These are phyloP conservation scores for Cystofilobasidium capitatum DNA, from an alignment of 768 basidiomycete species.

Conservation along the genomic window DNA sequence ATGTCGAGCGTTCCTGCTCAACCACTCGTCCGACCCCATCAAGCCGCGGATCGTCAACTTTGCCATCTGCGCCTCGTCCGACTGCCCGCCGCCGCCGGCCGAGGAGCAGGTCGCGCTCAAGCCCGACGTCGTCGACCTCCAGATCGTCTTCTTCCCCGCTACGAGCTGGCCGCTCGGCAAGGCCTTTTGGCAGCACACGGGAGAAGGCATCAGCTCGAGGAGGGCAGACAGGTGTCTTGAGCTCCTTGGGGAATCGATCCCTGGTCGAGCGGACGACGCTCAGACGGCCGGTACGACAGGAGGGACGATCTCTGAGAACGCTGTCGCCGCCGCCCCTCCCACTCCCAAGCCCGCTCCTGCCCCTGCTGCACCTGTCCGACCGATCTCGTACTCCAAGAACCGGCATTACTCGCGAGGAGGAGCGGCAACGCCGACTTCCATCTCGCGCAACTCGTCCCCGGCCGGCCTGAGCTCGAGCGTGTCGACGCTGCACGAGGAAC, in stretches of 20 bases:
- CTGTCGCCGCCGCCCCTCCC: not conserved
- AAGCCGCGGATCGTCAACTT: constrained; percentile 52
- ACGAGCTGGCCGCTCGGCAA: constrained; percentile 59
- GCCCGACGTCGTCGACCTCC: constrained; percentile 48
- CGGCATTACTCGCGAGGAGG: constrained; percentile 21
- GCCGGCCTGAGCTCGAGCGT: constrained; percentile 26
- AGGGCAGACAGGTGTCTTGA: constrained; percentile 72
- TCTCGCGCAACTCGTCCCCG: constrained; percentile 31
- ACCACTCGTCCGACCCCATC: constrained; percentile 42
- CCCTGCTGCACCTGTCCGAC: not conserved
- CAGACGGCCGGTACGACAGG: not conserved
- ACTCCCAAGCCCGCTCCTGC: not conserved
- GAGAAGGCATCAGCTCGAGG: constrained; percentile 79
- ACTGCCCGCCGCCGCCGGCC: constrained; percentile 28
- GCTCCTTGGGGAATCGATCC: constrained; percentile 49
- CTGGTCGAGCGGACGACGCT: not conserved
- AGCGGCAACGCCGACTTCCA: not conserved
- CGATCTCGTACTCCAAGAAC: constrained; percentile 26
- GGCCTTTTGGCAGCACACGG: constrained; percentile 94
- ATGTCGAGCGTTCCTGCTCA: constrained; percentile 59
- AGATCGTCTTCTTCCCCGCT: constrained; percentile 68
- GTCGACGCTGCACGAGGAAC: constrained; percentile 37
- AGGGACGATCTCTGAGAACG: not conserved
- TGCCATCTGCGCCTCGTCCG: constrained; percentile 50
- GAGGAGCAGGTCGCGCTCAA: constrained; percentile 6